Evolutionary conservation across 2,329 filamentous ascomycete genomes (phyloP), one percentile per base, ranked within the genome.

Genomic region (Arthrobotrys iridis): DNA sequence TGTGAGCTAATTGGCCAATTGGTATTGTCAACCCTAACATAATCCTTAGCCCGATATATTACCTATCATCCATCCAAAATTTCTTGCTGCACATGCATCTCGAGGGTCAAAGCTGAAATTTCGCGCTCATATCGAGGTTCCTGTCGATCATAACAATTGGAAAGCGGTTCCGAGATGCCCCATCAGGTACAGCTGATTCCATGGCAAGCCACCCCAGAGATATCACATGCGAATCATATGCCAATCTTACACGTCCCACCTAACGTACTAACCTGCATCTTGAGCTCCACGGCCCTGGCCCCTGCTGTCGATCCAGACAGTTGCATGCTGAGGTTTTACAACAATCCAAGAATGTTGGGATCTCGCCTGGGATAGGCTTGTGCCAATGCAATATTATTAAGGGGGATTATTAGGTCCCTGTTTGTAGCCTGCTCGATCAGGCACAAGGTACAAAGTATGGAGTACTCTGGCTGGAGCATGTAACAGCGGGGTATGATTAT

Each of bases 141-240:
- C 65, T 70, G 65, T 60, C 65, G 55, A 70, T 70, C 65, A n/a
- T 28, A 33, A 52, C 43, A 41, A 20, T 37, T 46, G 50, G 43
- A 55, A 62, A 55, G 65, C 65, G 55, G 45, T 40, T 70, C 65
- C 65, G 65, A 70, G 65, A 70, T 70, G 55, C 65, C 65, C 65
- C 65, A 70, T 70, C 33, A 22, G 41, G 55, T 20, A 33, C 26
- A 33, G 48, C 41, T 52, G 22, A 20, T 41, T 48, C n/a, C 15
- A 28, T 24, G 18, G 15, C 50, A 55, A 37, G 50, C 50, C 50
- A 55, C 28, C 63, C 63, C 24, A 45, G 64, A 13, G 35, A 22
- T 10, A 43, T 70, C 45, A 71, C 66, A 64, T 71, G 66, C 22
- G 41, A 58, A 40, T 63, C 18, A 43, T 28, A 41, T n/a, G 4